These are phyloP conservation scores for Stentor coeruleus DNA, from an alignment of 73 alveolate genomes.

Conservation along the genomic window DNA sequence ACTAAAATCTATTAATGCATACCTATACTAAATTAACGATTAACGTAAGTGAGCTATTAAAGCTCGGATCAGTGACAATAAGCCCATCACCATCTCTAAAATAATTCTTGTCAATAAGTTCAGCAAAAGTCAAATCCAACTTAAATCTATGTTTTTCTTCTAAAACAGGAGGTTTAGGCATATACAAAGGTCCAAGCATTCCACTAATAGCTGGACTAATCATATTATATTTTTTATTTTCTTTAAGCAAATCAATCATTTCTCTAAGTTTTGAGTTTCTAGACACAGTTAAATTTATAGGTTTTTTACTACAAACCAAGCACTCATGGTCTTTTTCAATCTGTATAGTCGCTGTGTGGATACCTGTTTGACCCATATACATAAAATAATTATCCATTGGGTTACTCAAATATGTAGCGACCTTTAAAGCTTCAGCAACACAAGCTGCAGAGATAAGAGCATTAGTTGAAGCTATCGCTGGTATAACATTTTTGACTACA, in stretches of 20 bases:
- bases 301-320: constrained; percentile 26
- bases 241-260: constrained; percentile 29
- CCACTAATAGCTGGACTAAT: constrained; percentile 41
- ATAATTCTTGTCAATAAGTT: background rate
- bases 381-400: constrained; percentile 80
- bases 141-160: constrained; percentile 50
- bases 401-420: constrained; percentile 66
- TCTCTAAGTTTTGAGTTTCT: constrained; percentile 32
- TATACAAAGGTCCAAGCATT: constrained; percentile 31
- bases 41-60: background rate
- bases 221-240: constrained; percentile 19
- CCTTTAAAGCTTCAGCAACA: constrained; percentile 94
- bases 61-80: constrained; percentile 12
- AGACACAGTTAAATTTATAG: background rate
- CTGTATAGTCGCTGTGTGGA: constrained; percentile 11
- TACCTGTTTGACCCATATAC: constrained; percentile 93
- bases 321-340: constrained; percentile 4
- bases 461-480: constrained; percentile 99
- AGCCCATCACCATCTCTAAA: background rate
- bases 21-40: background rate
- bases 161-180: constrained; percentile 49
- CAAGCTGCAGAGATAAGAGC: constrained; percentile 98
- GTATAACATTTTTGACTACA: constrained; percentile 90
- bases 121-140: constrained; percentile 39
- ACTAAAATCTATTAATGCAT: too few species aligned